Evolutionary conservation across 345 rosid genomes (phyloP), one percentile per base, ranked within the genome.

Genomic region (Hypericum perforatum): DNA sequence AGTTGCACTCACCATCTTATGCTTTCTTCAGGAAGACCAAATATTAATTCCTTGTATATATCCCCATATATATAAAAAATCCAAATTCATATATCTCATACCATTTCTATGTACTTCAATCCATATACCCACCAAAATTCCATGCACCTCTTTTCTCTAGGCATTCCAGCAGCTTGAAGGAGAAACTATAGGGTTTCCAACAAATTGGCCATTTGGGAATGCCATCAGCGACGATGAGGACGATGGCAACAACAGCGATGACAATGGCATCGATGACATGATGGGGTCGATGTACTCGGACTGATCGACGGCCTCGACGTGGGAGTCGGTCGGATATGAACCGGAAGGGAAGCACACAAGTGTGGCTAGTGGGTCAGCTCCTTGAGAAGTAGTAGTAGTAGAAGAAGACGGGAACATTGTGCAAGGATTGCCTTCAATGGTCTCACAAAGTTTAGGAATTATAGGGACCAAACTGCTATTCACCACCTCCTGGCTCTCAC

Each of bases 251-350:
- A 72, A 59, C 2, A 82, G 70, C 37, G 74, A 62, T 5, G 75
- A 43, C 32, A 22, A 22, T 8, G 72, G 66, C 8, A 70, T 44
- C 0, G 70, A 71, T 58, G 82, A 76, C 59, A 78, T 66, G 59
- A 78, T 78, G 49, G 78, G 73, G 62, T 86, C 82, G 49, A 77
- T 72, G 68, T 69, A 78, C 37, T 76, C 89, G 70, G 73, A 63
- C 52, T 68, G 84, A 46, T 66, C 49, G 56, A 40, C n/a, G 41
- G 61, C 52, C 60, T 53, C 55, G 40, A 58, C 73, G 49, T 56
- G 66, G 45, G 71, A 61, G 22, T 51, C 32, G 1, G 32, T 1
- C 32, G 32, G 40, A 11, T 54, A 53, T 6, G 49, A 9, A 42
- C 61, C 63, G 8, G 76, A 50, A 15, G 69, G 69, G 16, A 70